Evolutionary conservation across 768 basidiomycete genomes (phyloP).

Genomic region (Hydnomerulius pinastri): DNA sequence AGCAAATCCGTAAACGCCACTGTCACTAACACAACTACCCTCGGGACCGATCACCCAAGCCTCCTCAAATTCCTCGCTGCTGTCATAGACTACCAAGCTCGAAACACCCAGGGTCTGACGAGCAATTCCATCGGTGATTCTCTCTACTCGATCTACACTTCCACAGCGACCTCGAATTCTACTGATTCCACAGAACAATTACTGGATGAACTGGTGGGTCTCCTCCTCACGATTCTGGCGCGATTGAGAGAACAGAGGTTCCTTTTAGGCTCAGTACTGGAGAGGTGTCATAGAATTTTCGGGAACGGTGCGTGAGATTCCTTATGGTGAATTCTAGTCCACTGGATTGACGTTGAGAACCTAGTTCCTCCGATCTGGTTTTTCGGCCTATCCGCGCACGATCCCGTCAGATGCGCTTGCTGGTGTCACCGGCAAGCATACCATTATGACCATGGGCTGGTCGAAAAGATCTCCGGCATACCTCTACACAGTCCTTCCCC

Average conservation of each 20-base stretch:
- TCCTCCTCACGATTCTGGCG: too few relatives aligned
- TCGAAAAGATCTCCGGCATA: neutral
- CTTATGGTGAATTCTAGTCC: neutral
- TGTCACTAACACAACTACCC: neutral
- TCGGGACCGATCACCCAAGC: neutral
- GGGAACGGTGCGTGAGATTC: too few relatives aligned
- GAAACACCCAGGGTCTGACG: constrained; percentile 1
- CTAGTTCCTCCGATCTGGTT: constrained; percentile 6
- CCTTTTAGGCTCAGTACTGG: constrained; percentile 4
- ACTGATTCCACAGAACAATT: neutral
- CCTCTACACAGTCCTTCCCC: constrained; percentile 4
- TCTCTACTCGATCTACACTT: constrained; percentile 2
- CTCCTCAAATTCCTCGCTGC: constrained; percentile 2
- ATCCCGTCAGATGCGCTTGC: neutral
- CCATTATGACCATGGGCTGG: constrained; percentile 3
- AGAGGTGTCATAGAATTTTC: constrained; percentile 3
- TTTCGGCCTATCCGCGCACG: neutral
- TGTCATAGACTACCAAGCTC: neutral
- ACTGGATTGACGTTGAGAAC: too few relatives aligned
- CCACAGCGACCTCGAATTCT: neutral
- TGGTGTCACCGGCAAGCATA: constrained; percentile 2
- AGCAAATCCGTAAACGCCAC: neutral
- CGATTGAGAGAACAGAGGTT: neutral
- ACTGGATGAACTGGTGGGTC: neutral
- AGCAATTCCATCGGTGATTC: constrained; percentile 5